Evolutionary conservation across 2,329 filamentous ascomycete genomes (phyloP).

Genomic region (Aspergillus luchuensis): DNA sequence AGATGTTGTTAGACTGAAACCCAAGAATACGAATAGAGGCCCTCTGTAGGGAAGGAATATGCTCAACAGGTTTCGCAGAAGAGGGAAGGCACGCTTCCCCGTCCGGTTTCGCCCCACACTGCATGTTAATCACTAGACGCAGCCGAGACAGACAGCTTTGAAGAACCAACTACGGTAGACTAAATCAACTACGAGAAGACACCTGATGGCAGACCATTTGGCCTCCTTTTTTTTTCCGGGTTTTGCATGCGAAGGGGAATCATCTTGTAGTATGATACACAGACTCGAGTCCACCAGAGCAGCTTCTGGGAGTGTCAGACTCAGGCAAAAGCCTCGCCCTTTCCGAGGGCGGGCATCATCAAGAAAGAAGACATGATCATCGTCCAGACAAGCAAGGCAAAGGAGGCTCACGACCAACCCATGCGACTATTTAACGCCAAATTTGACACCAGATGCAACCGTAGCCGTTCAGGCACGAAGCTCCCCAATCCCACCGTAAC

Average conservation of each 20-base stretch:
- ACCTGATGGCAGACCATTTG: conserved; percentile 10
- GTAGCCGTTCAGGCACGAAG: conserved; percentile 14
- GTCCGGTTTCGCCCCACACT: no score
- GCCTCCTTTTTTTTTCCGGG: conserved; percentile 23
- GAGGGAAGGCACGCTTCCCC: no score
- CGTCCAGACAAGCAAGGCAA: conserved; percentile 21
- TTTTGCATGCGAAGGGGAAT: conserved; percentile 24
- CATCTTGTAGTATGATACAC: conserved; percentile 20
- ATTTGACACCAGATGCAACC: conserved; percentile 20
- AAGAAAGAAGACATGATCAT: conserved; percentile 15
- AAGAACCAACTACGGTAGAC: no score
- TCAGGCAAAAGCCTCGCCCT: conserved; percentile 6
- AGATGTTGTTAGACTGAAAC: no score
- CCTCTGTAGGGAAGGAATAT: no score
- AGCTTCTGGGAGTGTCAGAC: not conserved
- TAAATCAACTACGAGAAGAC: no score
- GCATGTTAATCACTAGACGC: no score
- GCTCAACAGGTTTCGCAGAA: no score
- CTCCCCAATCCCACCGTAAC: conserved; percentile 23
- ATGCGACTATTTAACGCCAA: conserved; percentile 23
- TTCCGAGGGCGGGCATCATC: not conserved
- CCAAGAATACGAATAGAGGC: no score
- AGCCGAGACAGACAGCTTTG: no score
- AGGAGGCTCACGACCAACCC: conserved; percentile 17
- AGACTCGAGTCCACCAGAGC: conserved; percentile 6